A percentile compares a stretch with the other conserved stretches of the same genome.
Evolutionary conservation across 2,329 filamentous ascomycete genomes (phyloP).

Genomic region (Stemphylium vesicarium): DNA sequence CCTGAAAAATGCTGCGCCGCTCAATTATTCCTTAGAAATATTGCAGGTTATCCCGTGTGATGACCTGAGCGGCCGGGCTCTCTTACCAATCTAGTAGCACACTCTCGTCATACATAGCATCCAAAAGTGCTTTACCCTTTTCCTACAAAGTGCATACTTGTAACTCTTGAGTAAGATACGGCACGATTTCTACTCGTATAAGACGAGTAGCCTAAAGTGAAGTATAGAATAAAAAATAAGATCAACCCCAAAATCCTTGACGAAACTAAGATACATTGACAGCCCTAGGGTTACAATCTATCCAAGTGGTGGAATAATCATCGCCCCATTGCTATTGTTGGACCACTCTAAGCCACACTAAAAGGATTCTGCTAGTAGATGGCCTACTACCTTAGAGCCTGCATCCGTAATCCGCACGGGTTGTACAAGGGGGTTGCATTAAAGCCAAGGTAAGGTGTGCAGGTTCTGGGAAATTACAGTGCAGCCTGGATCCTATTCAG

Average conservation of each 20-base stretch:
- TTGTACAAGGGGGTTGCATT: background rate
- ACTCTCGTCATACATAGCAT: no score
- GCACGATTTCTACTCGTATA: no score
- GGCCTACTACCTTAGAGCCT: background rate
- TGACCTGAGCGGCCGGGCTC: no score
- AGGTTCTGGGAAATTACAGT: background rate
- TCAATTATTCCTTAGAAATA: no score
- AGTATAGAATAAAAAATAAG: no score
- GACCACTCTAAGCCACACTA: background rate
- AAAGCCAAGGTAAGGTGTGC: background rate
- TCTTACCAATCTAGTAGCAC: no score
- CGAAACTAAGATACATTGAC: background rate
- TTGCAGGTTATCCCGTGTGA: no score
- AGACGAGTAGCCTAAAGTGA: no score
- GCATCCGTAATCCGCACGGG: background rate
- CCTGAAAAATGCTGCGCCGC: background rate
- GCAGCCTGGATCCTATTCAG: background rate
- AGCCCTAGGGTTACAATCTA: background rate
- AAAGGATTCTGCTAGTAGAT: background rate
- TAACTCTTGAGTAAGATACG: no score
- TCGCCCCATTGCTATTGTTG: background rate
- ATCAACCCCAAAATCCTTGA: no score
- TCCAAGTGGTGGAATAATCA: background rate
- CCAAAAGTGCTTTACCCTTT: no score
- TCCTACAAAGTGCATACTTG: no score